A percentile compares a stretch with the other conserved stretches of the same genome.
Evolutionary conservation across 2,329 filamentous ascomycete species (phyloP).

Genomic region (Cladosporium halotolerans): DNA sequence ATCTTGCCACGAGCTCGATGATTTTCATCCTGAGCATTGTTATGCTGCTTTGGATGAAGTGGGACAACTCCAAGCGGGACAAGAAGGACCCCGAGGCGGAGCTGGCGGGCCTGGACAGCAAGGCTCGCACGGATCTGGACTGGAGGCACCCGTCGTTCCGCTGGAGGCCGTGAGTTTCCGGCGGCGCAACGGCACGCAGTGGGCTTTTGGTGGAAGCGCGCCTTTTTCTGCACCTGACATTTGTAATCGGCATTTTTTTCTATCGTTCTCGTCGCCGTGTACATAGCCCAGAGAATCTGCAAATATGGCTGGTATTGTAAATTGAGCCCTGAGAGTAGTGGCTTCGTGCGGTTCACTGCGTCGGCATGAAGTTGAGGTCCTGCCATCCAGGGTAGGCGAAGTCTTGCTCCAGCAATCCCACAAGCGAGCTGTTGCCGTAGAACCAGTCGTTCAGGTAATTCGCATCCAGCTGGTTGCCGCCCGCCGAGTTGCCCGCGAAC

Average conservation of each 20-base stretch:
- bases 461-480: constrained; percentile 4
- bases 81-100: constrained; percentile 50
- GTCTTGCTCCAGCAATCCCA: constrained; percentile 15
- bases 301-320: no score
- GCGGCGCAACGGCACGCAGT: background rate
- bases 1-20: constrained; percentile 55
- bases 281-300: no score
- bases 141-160: constrained; percentile 62
- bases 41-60: constrained; percentile 55
- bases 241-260: no score
- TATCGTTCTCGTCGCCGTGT: no score
- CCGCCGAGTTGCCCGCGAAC: background rate
- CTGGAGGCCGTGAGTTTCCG: constrained; percentile 26
- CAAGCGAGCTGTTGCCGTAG: constrained; percentile 13
- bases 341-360: background rate
- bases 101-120: constrained; percentile 47
- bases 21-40: constrained; percentile 48
- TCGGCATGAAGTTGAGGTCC: constrained; percentile 2
- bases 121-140: constrained; percentile 55
- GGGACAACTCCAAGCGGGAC: constrained; percentile 56
- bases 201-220: no score
- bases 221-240: no score
- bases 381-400: background rate
- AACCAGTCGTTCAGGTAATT: constrained; percentile 16
- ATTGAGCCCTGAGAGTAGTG: no score